These are phyloP conservation scores for Hibiscus trionum DNA, from an alignment of 345 rosid genomes.

Conservation along the genomic window DNA sequence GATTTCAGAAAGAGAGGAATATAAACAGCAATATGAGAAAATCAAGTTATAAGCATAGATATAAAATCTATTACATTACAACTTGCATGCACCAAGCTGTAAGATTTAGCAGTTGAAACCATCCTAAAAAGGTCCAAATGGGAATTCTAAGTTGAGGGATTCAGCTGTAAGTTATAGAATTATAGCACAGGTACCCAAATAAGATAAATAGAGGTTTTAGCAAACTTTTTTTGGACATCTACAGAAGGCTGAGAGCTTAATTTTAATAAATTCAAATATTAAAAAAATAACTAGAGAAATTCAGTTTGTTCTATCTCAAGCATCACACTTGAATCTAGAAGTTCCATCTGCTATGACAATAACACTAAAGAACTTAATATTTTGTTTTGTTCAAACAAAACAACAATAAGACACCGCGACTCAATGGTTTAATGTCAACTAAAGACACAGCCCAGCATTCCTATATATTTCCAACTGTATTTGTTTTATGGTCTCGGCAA, in stretches of 20 bases:
- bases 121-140: background rate
- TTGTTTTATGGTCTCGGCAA: background rate
- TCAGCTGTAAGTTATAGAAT: background rate
- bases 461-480: background rate
- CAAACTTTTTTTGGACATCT: background rate
- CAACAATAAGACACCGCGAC: background rate
- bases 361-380: background rate
- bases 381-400: background rate
- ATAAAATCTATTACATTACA: background rate
- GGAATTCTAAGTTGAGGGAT: background rate
- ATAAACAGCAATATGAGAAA: background rate
- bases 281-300: background rate
- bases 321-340: background rate
- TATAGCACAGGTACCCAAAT: background rate
- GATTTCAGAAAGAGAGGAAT: conserved; percentile 3
- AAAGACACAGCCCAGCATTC: background rate
- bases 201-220: background rate
- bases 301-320: background rate
- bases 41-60: background rate
- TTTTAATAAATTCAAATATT: background rate
- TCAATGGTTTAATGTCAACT: background rate
- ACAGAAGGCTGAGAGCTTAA: background rate
- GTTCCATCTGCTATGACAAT: background rate
- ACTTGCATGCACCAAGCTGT: background rate
- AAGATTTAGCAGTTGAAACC: background rate